A percentile compares a stretch with the other conserved stretches of the same genome.
Evolutionary conservation across 257 asterid genomes (phyloP).

Genomic region (Nicotiana tabacum): DNA sequence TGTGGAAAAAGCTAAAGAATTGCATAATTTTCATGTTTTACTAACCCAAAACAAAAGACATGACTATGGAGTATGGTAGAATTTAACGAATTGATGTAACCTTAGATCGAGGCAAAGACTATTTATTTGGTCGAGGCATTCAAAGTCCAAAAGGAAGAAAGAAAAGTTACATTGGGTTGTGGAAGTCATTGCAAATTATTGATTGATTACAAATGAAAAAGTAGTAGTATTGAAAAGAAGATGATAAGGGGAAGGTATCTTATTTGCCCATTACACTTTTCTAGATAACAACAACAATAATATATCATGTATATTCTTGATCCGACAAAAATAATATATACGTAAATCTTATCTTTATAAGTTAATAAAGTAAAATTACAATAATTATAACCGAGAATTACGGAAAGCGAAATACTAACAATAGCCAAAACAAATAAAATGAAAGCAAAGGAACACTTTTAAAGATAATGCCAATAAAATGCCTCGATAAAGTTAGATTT

Average conservation of each 20-base stretch:
- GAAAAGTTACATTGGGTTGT: neutral
- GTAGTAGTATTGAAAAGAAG: neutral
- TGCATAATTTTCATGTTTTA: neutral
- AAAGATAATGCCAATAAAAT: slow-evolving; percentile 1
- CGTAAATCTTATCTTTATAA: too few species aligned
- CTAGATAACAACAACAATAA: too few species aligned
- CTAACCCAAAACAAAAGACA: neutral
- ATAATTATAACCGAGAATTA: too few species aligned
- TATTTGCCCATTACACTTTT: neutral
- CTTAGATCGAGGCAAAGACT: neutral
- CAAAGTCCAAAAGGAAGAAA: slow-evolving; percentile 1
- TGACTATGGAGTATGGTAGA: neutral
- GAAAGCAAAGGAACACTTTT: too few species aligned
- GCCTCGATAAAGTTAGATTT: slow-evolving; percentile 5
- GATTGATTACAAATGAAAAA: neutral
- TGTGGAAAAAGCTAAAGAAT: neutral
- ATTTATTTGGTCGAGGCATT: neutral
- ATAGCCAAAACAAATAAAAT: too few species aligned
- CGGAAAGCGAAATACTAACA: neutral
- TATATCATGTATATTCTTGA: too few species aligned
- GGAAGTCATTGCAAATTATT: neutral
- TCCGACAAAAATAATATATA: too few species aligned
- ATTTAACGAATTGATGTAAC: slow-evolving; percentile 3
- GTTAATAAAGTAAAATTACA: too few species aligned
- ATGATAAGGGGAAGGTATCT: neutral